Base-by-base conservation (phyloP, 371 early-diverging fungal species). In the Nematocida ironsii region DNA sequence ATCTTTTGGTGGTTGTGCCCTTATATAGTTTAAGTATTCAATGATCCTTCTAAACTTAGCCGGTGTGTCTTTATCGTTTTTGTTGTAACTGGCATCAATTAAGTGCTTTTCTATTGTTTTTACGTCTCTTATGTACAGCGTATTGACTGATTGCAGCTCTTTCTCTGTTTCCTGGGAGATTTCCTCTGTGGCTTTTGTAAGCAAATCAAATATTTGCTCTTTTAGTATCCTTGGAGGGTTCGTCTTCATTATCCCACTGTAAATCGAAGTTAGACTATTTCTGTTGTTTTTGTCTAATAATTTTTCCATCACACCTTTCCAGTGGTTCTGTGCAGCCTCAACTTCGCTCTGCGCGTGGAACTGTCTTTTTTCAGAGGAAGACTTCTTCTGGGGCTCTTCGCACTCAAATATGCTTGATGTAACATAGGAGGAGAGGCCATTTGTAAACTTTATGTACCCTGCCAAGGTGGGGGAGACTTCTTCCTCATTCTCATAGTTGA, bases 11-110 rank as follows among this genome's bases (percentile, higher is more conserved):
- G 80, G n/a, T 7, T 54, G 69, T 11, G 48, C 33, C 25, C 80
- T 7, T 9, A 78, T 70, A 67, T 69, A 70, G 70, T 70, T 68
- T 11, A 78, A 42, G 64, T 78, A 78, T 27, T 78, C 80, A 42
- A 78, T 78, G 1, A 78, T 78, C 5, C 80, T 13, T 18, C 45
- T 13, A 60, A 78, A 78, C 72, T 78, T 78, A 2, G 68, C 58
- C 6, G 68, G 52, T 0, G 80, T 11, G 9, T 44, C 62, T 39
- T 40, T 67, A 58, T 68, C 69, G 5, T 71, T n/a, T 57, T 78
- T 70, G 71, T 70, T 68, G 18, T 23, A 42, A 60, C 80, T 69
- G 1, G 80, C 80, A 47, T 78, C 80, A 20, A 78, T 78, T n/a
- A 78, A 60, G 27, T 78, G 71, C 62, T 78, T 78, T 47, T 78